Percentiles rank a stretch among this genome's conserved stretches.
Conservation (phyloP, 163 green algal genomes). For the Chlamydomonas reinhardtii region DNA sequence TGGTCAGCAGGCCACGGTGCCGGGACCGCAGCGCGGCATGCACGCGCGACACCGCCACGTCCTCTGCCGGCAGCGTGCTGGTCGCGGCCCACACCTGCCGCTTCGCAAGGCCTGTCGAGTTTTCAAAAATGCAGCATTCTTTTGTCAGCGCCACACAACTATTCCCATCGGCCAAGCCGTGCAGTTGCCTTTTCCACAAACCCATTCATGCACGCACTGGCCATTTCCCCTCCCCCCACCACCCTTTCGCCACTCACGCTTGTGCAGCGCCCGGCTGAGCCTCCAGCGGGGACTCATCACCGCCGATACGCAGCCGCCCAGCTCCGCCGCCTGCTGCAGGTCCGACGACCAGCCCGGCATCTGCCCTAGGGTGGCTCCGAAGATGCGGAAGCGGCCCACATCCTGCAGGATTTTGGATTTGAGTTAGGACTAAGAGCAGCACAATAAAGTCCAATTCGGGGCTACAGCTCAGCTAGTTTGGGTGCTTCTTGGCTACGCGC, state of each 20-base stretch:
- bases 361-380: constrained; percentile 70
- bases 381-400: constrained; percentile 74
- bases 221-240: too few species aligned
- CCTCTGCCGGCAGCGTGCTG: constrained; percentile 71
- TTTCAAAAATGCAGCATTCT: too few species aligned
- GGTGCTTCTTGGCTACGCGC: too few species aligned
- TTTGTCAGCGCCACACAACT: too few species aligned
- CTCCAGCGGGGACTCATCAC: constrained; percentile 45
- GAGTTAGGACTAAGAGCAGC: too few species aligned
- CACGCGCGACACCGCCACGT: constrained; percentile 43
- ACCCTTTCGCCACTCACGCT: constrained; percentile 9
- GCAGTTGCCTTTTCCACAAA: background rate
- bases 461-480: too few species aligned
- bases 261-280: constrained; percentile 7
- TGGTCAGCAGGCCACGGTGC: constrained; percentile 63
- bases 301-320: constrained; percentile 64
- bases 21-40: constrained; percentile 54
- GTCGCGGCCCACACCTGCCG: constrained; percentile 74
- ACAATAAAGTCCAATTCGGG: too few species aligned
- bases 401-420: constrained; percentile 53
- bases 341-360: constrained; percentile 82
- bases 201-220: too few species aligned
- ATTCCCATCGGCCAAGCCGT: too few species aligned
- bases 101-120: constrained; percentile 45
- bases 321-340: constrained; percentile 72